Evolutionary conservation across 2,329 filamentous ascomycete genomes (phyloP).

Genomic region (Epichloe sibirici): DNA sequence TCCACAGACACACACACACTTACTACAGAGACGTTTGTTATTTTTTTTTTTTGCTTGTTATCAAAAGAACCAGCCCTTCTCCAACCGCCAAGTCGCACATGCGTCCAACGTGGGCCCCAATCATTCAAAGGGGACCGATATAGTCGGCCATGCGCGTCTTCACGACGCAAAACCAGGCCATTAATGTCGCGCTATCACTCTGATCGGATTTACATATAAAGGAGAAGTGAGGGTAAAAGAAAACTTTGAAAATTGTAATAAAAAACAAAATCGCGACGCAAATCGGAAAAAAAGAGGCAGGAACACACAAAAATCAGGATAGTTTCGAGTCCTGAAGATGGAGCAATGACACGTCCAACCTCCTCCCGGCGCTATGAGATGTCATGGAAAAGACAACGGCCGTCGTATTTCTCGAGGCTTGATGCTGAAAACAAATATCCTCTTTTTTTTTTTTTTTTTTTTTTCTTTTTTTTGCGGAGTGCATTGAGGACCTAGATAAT

Average conservation of each 20-base stretch:
- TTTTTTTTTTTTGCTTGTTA: background rate
- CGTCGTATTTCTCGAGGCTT: background rate
- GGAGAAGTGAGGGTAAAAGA: background rate
- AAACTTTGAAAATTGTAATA: background rate
- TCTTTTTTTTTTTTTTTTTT: background rate
- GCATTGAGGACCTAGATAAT: background rate
- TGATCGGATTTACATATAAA: constrained; percentile 3
- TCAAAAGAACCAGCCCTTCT: background rate
- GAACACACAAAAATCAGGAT: background rate
- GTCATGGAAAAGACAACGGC: background rate
- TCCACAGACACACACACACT: background rate
- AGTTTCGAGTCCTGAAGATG: background rate
- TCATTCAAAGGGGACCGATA: background rate
- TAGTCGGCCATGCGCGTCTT: background rate
- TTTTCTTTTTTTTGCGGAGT: background rate
- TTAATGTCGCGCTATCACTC: constrained; percentile 7
- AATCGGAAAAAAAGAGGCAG: constrained; percentile 3
- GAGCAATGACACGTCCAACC: constrained; percentile 1
- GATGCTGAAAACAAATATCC: background rate
- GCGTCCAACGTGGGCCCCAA: background rate
- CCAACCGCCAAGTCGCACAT: background rate
- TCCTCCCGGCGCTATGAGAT: background rate
- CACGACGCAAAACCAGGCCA: background rate
- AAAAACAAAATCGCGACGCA: background rate
- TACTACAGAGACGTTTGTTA: background rate